Percentiles rank a stretch among this genome's conserved stretches.
Conservation (phyloP, 176 grass and related monocot species). For the Panicum miliaceum region DNA sequence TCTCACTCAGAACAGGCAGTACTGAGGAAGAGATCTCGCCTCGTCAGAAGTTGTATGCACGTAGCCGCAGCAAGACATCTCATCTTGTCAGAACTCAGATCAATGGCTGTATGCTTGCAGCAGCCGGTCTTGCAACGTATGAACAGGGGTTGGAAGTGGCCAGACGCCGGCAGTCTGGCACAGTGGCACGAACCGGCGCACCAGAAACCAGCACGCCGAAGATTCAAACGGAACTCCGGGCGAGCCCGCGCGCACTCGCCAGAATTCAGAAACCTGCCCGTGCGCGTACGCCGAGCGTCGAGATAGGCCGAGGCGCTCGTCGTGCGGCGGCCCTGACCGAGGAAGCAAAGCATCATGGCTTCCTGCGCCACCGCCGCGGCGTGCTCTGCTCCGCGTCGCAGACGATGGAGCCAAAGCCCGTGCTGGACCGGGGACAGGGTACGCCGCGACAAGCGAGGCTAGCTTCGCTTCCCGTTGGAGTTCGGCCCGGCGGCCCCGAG, state of each 20-base stretch:
- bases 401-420: background rate
- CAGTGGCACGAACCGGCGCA: background rate
- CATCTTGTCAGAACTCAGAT: background rate
- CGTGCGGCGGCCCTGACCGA: background rate
- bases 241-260: background rate
- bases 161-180: background rate
- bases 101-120: background rate
- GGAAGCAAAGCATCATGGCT: conserved; percentile 9
- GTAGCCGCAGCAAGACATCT: background rate
- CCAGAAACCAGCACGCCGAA: background rate
- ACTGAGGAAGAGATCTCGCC: background rate
- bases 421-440: conserved; percentile 8
- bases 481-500: background rate
- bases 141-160: background rate
- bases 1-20: background rate
- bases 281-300: background rate
- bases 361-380: background rate
- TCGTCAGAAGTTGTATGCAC: background rate
- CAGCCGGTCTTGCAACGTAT: background rate
- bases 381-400: background rate
- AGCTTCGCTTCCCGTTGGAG: conserved; percentile 24
- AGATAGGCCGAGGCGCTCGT: background rate
- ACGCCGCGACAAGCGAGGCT: conserved; percentile 37
- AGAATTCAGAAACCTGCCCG: background rate
- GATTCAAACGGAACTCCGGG: background rate